phyloP scores from a whole-genome alignment of 768 basidiomycete genomes.

The Phlebiopsis gigantea region DNA sequence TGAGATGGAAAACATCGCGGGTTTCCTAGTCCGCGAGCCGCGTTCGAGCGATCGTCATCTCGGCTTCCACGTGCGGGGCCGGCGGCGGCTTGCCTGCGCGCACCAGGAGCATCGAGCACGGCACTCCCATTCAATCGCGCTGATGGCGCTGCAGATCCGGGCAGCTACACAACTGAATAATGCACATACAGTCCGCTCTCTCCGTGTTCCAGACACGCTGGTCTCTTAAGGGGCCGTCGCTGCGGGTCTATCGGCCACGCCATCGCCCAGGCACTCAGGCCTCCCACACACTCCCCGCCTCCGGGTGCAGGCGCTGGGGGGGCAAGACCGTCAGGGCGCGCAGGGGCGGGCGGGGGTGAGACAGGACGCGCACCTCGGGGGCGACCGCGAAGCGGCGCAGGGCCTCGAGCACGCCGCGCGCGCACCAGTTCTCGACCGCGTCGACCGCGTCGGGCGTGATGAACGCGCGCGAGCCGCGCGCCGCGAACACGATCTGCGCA shows the following conservation, averaged over 20 bases:
- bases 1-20: too few relatives aligned
- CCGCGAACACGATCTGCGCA: conserved; percentile 80
- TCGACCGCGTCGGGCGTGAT: conserved; percentile 65
- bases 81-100: background rate
- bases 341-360: conserved; percentile 6
- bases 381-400: conserved; percentile 43
- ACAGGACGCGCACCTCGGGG: conserved; percentile 36
- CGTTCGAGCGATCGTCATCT: background rate
- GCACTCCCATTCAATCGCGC: background rate
- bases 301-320: conserved; percentile 46
- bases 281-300: conserved; percentile 56
- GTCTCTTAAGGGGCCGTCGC: background rate
- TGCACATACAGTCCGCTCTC: background rate
- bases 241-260: background rate
- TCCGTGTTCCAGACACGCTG: background rate
- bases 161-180: background rate
- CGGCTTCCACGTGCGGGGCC: background rate
- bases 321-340: conserved; percentile 11
- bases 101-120: background rate
- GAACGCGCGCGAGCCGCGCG: conserved; percentile 64
- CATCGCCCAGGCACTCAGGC: background rate
- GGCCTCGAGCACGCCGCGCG: conserved; percentile 55
- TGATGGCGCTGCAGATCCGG: background rate
- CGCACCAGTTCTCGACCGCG: conserved; percentile 57
- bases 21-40: background rate